Evolutionary conservation across 2,329 filamentous ascomycete species (phyloP), one percentile per base, ranked within the genome.

Genomic region (Neonectria ditissima): DNA sequence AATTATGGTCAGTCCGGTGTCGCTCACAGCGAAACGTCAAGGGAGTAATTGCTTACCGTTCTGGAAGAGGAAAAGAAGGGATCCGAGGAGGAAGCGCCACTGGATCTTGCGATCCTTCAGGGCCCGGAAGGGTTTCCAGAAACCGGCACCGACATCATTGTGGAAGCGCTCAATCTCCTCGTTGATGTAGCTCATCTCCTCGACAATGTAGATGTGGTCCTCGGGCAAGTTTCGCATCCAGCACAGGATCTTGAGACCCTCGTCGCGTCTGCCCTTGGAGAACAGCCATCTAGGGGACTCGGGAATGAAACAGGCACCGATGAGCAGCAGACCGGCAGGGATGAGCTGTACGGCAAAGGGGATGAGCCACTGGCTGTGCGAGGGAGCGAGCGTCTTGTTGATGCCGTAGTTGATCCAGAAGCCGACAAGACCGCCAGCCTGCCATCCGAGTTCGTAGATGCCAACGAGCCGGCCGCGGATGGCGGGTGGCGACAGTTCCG

Each of bases 41-140:
- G 5, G 4, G 14, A 20, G 11, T 6, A n/a, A 4, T 30, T 41
- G 44, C 75, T 69, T 72, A 53, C 89, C 89, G 71, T 95, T 95
- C 78, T 95, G 92, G 84, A 89, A 93, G 56, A 94, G 81, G 82
- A 94, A 94, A 20, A 95, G 83, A 72, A 92, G 86, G 59, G 86
- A 86, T 50, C 92, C 92, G 11, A 94, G 83, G 75, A 92, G 86
- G 78, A 95, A 89, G 44, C 92, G 87, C 82, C 88, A 92, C 68
- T 87, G 87, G 26, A 92, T 85, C 73, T 85, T 85, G 62, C 80
- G 82, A 68, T 87, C 79, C 69, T 82, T 83, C 61, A 84, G 81
- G 22, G 87, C 82, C 8, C 82, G 80, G 79, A 93, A 92, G 0
- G 91, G 90, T 78, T 90, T 89, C 88, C 89, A 93, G 83, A 94